Conservation (phyloP, 306 rosid genomes). For the Gastrolobium villosum region DNA sequence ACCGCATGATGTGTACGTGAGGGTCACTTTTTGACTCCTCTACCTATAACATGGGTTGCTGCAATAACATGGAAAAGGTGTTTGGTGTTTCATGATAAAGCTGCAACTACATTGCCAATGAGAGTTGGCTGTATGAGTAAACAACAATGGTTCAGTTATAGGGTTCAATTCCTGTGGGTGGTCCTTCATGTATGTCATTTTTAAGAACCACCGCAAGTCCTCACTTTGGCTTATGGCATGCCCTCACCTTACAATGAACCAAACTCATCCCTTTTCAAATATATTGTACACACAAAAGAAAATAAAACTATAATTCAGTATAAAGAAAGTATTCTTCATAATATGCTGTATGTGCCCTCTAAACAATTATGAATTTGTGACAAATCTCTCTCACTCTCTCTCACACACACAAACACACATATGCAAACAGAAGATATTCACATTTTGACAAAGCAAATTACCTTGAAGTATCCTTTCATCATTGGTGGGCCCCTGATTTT, state of each 20-base stretch:
- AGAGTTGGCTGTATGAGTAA: background rate
- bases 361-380: background rate
- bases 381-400: background rate
- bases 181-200: background rate
- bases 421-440: background rate
- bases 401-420: too few relatives aligned
- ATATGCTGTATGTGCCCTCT: background rate
- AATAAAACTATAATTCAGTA: background rate
- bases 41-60: slow-evolving; percentile 16
- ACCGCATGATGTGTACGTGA: slow-evolving; percentile 22
- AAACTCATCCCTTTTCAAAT: background rate
- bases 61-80: slow-evolving; percentile 13
- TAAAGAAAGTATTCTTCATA: slow-evolving; percentile 18
- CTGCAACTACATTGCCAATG: background rate
- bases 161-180: background rate
- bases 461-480: slow-evolving; percentile 95
- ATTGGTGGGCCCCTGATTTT: slow-evolving; percentile 83
- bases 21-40: slow-evolving; percentile 6
- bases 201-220: background rate
- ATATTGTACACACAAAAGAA: background rate
- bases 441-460: slow-evolving; percentile 42
- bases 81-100: slow-evolving; percentile 7
- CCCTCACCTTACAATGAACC: background rate
- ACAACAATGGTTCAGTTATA: slow-evolving; percentile 6
- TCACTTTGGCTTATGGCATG: background rate